phyloP scores from a whole-genome alignment of 176 grass and related monocot species.

The Avena atlantica region DNA sequence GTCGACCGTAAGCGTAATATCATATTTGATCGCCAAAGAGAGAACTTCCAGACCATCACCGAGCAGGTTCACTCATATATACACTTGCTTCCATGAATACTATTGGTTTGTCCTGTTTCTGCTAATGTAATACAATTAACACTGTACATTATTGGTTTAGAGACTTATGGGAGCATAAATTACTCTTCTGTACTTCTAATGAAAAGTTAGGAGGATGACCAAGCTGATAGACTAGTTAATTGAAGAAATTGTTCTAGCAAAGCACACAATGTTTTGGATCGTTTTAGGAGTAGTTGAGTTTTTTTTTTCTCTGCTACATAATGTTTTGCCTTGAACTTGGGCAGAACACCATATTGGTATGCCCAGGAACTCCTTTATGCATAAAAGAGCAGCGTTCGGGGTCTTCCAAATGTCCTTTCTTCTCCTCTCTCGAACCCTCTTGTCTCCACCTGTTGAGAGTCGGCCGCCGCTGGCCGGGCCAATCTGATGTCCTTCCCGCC shows the following conservation, averaged over 20 bases:
- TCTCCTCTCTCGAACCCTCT: too few relatives aligned
- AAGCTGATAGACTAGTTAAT: constrained; percentile 16
- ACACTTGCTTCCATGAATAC: background rate
- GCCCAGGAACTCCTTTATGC: too few relatives aligned
- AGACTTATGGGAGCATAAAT: background rate
- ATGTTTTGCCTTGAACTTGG: background rate
- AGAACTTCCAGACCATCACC: background rate
- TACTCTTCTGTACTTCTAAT: constrained; percentile 40
- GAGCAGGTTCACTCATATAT: background rate
- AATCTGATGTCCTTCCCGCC: too few relatives aligned
- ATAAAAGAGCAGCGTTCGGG: too few relatives aligned
- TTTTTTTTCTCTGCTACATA: background rate
- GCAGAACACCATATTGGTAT: too few relatives aligned
- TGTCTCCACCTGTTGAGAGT: background rate
- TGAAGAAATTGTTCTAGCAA: constrained; percentile 17
- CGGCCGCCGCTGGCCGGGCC: too few relatives aligned
- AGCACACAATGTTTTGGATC: background rate
- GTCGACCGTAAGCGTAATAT: background rate
- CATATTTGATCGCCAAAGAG: background rate
- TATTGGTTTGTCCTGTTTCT: background rate
- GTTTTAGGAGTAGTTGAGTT: background rate
- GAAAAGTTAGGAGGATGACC: background rate
- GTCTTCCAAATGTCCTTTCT: too few relatives aligned
- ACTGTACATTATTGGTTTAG: background rate
- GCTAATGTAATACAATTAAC: background rate